A percentile compares a stretch with the other conserved stretches of the same genome.
These are phyloP conservation scores for Crepidotus variabilis DNA, from an alignment of 768 basidiomycete species.

Conservation along the genomic window DNA sequence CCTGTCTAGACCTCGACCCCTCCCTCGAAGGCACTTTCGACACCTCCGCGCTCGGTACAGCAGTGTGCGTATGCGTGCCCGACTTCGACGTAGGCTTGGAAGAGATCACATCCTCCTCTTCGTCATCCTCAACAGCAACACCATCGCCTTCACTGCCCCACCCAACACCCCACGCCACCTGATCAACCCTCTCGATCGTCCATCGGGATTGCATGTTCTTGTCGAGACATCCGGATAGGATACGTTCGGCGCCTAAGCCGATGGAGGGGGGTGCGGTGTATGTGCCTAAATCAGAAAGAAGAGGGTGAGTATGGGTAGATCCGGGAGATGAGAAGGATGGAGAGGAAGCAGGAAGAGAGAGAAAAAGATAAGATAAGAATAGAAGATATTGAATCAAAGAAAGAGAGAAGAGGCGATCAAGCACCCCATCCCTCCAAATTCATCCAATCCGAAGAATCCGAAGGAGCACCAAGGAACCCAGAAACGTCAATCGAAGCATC, in stretches of 20 bases:
- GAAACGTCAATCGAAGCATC: too few relatives aligned
- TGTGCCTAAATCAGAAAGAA: slow-evolving; percentile 40
- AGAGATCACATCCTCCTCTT: neutral
- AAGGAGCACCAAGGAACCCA: neutral
- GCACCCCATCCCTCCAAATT: neutral
- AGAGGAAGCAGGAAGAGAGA: neutral
- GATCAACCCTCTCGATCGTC: slow-evolving; percentile 79
- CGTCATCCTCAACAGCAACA: slow-evolving; percentile 12
- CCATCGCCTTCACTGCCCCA: slow-evolving; percentile 56
- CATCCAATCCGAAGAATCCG: neutral
- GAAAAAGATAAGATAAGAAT: neutral
- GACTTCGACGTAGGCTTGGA: too few relatives aligned
- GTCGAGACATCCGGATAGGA: slow-evolving; percentile 80
- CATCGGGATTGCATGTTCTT: slow-evolving; percentile 59
- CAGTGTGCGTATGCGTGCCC: too few relatives aligned
- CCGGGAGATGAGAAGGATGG: neutral
- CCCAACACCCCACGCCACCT: slow-evolving; percentile 77
- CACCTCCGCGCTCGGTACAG: too few relatives aligned
- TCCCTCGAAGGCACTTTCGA: too few relatives aligned
- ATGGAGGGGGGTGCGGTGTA: slow-evolving; percentile 56
- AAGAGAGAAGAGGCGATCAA: neutral
- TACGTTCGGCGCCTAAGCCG: slow-evolving; percentile 58
- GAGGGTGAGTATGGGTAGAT: neutral
- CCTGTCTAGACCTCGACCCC: too few relatives aligned
- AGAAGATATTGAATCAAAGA: neutral